These are phyloP conservation scores for Aspergillus costaricaensis DNA, from an alignment of 2,329 filamentous ascomycete species.

Conservation along the genomic window DNA sequence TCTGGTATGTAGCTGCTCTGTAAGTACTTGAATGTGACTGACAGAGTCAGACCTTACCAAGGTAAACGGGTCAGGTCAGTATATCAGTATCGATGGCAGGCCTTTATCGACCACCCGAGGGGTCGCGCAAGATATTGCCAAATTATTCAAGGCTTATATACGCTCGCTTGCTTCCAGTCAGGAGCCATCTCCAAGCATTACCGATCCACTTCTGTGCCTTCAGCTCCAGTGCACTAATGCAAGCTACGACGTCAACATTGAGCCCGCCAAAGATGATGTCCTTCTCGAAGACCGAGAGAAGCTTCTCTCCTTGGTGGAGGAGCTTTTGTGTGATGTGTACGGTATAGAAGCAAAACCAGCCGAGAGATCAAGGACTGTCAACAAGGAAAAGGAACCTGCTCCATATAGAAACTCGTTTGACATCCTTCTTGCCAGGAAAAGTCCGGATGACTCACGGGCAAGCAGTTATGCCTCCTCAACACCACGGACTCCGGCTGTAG, in stretches of 20 bases:
- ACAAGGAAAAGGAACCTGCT: slow-evolving; percentile 8
- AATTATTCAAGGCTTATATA: slow-evolving; percentile 53
- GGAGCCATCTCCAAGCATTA: slow-evolving; percentile 30
- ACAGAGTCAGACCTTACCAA: slow-evolving; percentile 40
- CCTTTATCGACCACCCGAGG: slow-evolving; percentile 55
- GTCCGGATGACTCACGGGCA: background rate
- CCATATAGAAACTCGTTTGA: slow-evolving; percentile 16
- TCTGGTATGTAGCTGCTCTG: slow-evolving; percentile 31
- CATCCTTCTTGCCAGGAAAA: slow-evolving; percentile 26
- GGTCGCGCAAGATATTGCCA: slow-evolving; percentile 55
- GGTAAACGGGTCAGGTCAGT: slow-evolving; percentile 46
- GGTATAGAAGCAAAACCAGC: slow-evolving; percentile 3
- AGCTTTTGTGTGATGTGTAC: slow-evolving; percentile 33
- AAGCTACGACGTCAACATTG: slow-evolving; percentile 64
- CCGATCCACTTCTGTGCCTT: slow-evolving; percentile 59
- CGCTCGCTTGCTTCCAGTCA: slow-evolving; percentile 35
- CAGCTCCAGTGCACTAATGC: slow-evolving; percentile 55
- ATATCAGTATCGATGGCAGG: slow-evolving; percentile 59
- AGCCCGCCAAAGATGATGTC: slow-evolving; percentile 65
- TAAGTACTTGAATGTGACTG: slow-evolving; percentile 13
- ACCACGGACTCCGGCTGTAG: background rate
- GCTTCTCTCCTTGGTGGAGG: slow-evolving; percentile 48
- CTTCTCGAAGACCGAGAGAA: slow-evolving; percentile 54
- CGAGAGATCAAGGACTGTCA: background rate
- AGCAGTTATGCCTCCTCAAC: background rate